A percentile compares a stretch with the other conserved stretches of the same genome.
Evolutionary conservation across 139 green algal genomes (phyloP).

Genomic region (Micractinium sp.): DNA sequence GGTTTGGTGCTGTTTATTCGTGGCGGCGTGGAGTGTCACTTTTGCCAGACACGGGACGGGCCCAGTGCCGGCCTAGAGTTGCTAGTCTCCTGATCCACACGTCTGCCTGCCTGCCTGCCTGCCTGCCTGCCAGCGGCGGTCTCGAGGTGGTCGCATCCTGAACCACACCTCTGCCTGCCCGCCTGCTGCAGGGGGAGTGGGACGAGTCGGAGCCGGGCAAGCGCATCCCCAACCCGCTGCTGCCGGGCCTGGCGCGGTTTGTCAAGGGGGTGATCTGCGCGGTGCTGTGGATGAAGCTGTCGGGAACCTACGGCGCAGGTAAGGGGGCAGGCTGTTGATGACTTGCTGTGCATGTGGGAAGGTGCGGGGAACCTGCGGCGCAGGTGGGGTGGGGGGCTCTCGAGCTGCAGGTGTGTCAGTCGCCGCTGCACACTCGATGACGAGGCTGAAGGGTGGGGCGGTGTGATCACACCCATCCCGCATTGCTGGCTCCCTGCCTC

Average conservation of each 20-base stretch:
- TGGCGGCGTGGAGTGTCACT: too few species aligned
- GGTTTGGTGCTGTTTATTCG: too few species aligned
- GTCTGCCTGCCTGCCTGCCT: too few species aligned
- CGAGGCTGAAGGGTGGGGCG: too few species aligned
- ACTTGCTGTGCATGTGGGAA: not conserved
- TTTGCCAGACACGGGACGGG: too few species aligned
- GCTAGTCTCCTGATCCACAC: not conserved
- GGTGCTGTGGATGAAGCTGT: conserved; percentile 47
- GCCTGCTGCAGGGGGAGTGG: conserved; percentile 35
- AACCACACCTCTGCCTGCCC: not conserved
- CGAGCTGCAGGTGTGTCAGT: too few species aligned
- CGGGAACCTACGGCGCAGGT: conserved; percentile 6
- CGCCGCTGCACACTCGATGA: too few species aligned
- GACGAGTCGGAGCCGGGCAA: not conserved
- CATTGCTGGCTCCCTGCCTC: too few species aligned
- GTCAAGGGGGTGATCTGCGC: conserved; percentile 58
- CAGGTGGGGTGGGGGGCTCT: not conserved
- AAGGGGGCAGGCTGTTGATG: not conserved
- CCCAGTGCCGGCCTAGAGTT: too few species aligned
- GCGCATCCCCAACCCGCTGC: conserved; percentile 37
- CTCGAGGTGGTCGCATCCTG: too few species aligned
- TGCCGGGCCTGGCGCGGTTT: conserved; percentile 49
- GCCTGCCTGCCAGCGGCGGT: too few species aligned
- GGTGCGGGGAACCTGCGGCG: not conserved
- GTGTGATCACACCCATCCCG: too few species aligned